phyloP scores from a whole-genome alignment of 2,329 filamentous ascomycete genomes.

The Plectosphaerella sp. region DNA sequence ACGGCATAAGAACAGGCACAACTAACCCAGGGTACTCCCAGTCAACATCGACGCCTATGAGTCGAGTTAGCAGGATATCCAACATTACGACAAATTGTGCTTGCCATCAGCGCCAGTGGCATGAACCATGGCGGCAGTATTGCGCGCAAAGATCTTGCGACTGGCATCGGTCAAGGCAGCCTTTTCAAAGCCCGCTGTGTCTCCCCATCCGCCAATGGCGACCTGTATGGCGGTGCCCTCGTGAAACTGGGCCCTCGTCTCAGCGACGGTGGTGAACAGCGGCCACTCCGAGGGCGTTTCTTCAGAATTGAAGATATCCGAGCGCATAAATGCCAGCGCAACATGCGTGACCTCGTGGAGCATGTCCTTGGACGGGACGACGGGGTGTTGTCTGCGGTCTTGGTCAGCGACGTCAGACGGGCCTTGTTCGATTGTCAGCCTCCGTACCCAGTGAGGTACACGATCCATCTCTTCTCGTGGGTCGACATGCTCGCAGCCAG shows the following conservation, averaged over 20 bases:
- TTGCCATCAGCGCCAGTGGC: constrained; percentile 59
- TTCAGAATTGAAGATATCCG: constrained; percentile 44
- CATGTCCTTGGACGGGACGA: constrained; percentile 31
- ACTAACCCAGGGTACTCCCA: constrained; percentile 57
- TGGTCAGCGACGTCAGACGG: neutral
- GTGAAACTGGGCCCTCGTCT: constrained; percentile 43
- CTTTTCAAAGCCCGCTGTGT: constrained; percentile 56
- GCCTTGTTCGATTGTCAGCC: neutral
- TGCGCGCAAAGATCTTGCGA: constrained; percentile 56
- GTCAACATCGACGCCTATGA: constrained; percentile 45
- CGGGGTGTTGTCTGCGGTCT: constrained; percentile 39
- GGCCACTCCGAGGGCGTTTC: constrained; percentile 33
- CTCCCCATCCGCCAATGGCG: constrained; percentile 73
- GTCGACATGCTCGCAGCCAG: constrained; percentile 2
- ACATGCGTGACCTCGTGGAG: constrained; percentile 49
- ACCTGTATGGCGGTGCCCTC: constrained; percentile 59
- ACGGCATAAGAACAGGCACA: neutral
- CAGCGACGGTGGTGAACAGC: constrained; percentile 46
- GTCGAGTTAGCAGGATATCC: neutral
- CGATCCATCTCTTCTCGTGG: constrained; percentile 24
- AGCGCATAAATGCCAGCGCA: constrained; percentile 53
- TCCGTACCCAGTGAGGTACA: constrained; percentile 48
- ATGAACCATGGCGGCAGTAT: constrained; percentile 59
- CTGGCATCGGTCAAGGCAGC: constrained; percentile 40
- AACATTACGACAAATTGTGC: constrained; percentile 21